phyloP scores from a whole-genome alignment of 495 filamentous ascomycete genomes.

The Rhypophila decipiens region DNA sequence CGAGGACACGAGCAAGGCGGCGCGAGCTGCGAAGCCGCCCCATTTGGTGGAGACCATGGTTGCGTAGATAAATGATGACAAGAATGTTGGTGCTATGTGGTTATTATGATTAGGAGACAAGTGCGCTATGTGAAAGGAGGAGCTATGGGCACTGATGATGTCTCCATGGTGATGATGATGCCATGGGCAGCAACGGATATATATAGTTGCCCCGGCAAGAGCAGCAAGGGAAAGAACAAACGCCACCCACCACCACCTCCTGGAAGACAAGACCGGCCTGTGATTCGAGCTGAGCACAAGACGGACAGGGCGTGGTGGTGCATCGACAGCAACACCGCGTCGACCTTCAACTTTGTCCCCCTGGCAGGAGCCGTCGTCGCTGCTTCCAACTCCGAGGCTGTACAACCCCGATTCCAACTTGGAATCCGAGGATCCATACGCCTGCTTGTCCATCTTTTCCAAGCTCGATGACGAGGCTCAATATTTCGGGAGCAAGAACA shows the following conservation, averaged over 20 bases:
- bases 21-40: conserved; percentile 32
- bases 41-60: conserved; percentile 26
- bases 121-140: too few species aligned
- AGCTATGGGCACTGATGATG: too few species aligned
- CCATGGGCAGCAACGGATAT: neutral
- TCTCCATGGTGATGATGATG: neutral
- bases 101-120: too few species aligned
- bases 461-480: too few species aligned
- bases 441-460: neutral
- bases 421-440: neutral
- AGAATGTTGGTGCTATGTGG: neutral
- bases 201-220: neutral
- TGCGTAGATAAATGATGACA: conserved; percentile 1
- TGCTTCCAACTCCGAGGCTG: too few species aligned
- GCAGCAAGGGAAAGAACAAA: neutral
- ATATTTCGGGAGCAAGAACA: too few species aligned
- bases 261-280: neutral
- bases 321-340: neutral
- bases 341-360: too few species aligned
- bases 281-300: neutral
- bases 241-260: neutral
- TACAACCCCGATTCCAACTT: neutral
- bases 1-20: conserved; percentile 29
- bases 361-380: too few species aligned
- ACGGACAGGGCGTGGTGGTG: neutral